phyloP scores from a whole-genome alignment of 257 asterid genomes.

The Haberlea rhodopensis region DNA sequence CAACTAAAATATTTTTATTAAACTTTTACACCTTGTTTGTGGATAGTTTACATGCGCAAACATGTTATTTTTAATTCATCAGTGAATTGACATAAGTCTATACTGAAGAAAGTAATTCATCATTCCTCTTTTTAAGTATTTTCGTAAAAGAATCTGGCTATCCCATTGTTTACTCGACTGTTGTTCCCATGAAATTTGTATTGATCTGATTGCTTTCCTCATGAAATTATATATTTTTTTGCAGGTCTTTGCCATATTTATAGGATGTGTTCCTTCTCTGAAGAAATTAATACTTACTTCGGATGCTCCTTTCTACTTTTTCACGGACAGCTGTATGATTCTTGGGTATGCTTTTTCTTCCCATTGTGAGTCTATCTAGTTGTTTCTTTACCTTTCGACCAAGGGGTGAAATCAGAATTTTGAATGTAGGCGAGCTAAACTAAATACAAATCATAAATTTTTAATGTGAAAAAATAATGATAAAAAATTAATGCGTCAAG shows the following conservation, averaged over 20 bases:
- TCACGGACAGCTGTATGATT: conserved; percentile 95
- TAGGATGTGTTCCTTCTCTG: conserved; percentile 86
- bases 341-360: conserved; percentile 71
- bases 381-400: conserved; percentile 3
- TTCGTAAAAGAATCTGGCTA: conserved; percentile 4
- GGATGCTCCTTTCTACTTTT: conserved; percentile 93
- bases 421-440: no score
- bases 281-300: conserved; percentile 73
- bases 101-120: not conserved
- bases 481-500: no score
- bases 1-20: not conserved
- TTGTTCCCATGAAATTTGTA: not conserved
- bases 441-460: no score
- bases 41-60: conserved; percentile 1
- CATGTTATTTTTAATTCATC: conserved; percentile 9
- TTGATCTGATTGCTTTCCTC: conserved; percentile 8
- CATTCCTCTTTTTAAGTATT: conserved; percentile 13
- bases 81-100: not conserved
- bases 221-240: conserved; percentile 25
- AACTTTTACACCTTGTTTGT: not conserved
- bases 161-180: conserved; percentile 9
- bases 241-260: conserved; percentile 79
- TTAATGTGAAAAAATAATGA: no score
- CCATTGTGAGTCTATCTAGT: conserved; percentile 22
- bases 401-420: no score